phyloP scores from a whole-genome alignment of 768 basidiomycete species.

The Trametes meyenii region DNA sequence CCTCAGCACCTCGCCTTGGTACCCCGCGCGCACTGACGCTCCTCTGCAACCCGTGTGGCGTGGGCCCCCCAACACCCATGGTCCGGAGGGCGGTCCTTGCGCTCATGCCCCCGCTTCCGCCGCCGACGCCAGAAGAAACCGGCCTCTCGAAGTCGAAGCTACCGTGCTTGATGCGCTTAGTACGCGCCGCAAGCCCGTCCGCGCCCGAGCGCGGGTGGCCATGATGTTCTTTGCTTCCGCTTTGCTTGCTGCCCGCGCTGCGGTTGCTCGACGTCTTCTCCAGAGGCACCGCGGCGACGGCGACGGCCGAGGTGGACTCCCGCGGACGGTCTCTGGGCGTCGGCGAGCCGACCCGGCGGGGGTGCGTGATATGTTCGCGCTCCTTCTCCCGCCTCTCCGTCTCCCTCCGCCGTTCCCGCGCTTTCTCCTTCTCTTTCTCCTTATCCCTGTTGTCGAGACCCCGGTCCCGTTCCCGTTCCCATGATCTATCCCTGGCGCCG shows the following conservation, averaged over 20 bases:
- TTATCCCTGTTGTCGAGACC: conserved; percentile 25
- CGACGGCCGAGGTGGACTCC: conserved; percentile 24
- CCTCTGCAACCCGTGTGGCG: conserved; percentile 23
- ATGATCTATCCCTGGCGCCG: conserved; percentile 23
- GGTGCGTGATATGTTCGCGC: conserved; percentile 32
- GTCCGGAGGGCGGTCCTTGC: conserved; percentile 25
- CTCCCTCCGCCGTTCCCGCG: conserved; percentile 15
- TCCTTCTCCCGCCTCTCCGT: conserved; percentile 24
- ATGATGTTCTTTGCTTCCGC: conserved; percentile 27
- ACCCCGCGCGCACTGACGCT: conserved; percentile 26
- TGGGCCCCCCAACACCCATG: conserved; percentile 24
- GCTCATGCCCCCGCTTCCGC: conserved; percentile 17
- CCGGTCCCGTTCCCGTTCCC: conserved; percentile 27
- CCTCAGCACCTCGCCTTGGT: conserved; percentile 1
- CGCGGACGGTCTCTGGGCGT: conserved; percentile 28
- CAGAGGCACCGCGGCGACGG: conserved; percentile 24
- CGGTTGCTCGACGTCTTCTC: conserved; percentile 33
- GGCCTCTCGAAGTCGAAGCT: conserved; percentile 81
- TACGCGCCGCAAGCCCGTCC: conserved; percentile 12
- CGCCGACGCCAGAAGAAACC: conserved; percentile 32
- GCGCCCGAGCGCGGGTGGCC: conserved; percentile 17
- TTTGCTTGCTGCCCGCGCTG: conserved; percentile 26
- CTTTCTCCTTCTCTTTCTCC: conserved; percentile 26
- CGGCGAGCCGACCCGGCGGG: conserved; percentile 31
- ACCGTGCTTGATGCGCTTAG: conserved; percentile 59